Base-by-base conservation (phyloP, 2,329 filamentous ascomycete species). In the Aspergillus jensenii region DNA sequence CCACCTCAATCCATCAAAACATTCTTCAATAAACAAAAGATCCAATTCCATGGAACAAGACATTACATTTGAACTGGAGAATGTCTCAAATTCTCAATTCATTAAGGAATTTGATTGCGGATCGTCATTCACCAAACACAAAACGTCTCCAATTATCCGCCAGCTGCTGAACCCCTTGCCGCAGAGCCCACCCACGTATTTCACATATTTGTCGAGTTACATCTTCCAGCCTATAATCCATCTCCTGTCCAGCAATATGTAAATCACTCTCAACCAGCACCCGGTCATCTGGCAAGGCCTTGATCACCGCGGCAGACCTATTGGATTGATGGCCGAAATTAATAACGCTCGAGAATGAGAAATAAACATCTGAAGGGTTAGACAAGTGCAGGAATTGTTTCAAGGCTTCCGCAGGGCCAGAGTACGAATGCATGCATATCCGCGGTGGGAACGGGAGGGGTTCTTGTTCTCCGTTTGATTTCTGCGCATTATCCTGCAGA, bases 401-500 rank as follows among this genome's bases (percentile, higher is more conserved):
- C 39, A 97, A 77, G 33, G 88, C 83, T 56, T 95, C 87, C 11
- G 85, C 80, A 6, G 88, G 84, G 0, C 91, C 93, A 48, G 90
- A 96, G 74, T 92, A 99, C 0, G 93, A 97, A 74, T 99, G 95
- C 59, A 99, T 84, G 70, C 95, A 99, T 70, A 98, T 88, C 8
- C 93, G 81, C 1, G 93, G 92, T 4, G 95, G 93, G 65, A 89
- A 98, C 0, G 90, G 88, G 59, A 82, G 86, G 1, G 79, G 65
- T 12, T 56, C 51, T 15, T 39, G 33, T 11, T 11, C 41, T 15
- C 5, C 35, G 15, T 37, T 37, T 37, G 35, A 15, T 37, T 37
- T 37, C 4, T 15, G 35, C 15, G 35, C 35, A n/a, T 37, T n/a
- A 37, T 37, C 35, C 17, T 33, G 21, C 6, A 14, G 8, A 27